Conservation (phyloP, 176 grass and related monocot species). For the Lolium rigidum region DNA sequence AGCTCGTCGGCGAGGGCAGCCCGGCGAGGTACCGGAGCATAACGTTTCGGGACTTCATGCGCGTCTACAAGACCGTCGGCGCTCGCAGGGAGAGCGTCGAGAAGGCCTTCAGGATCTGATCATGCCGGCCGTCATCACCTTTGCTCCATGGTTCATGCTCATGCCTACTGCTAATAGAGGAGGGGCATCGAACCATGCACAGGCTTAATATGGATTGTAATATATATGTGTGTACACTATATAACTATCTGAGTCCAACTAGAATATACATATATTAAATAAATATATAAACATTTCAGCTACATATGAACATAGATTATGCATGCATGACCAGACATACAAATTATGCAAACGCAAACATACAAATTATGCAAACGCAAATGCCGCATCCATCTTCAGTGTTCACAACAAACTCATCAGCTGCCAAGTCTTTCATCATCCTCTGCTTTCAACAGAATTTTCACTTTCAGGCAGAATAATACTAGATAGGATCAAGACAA, state of each 20-base stretch:
- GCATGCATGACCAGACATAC: background rate
- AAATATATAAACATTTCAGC: too few species aligned
- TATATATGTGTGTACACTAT: too few species aligned
- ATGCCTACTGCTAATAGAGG: too few species aligned
- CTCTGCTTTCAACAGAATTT: background rate
- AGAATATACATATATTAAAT: too few species aligned
- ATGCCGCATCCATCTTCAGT: too few species aligned
- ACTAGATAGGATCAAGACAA: too few species aligned
- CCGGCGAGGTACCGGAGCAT: conserved; percentile 45
- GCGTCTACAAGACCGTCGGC: conserved; percentile 48
- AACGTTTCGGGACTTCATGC: conserved; percentile 64
- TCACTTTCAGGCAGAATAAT: too few species aligned
- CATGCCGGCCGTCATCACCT: background rate
- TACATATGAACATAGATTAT: background rate
- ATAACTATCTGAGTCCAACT: too few species aligned
- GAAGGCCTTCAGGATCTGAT: conserved; percentile 58
- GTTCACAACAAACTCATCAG: too few species aligned
- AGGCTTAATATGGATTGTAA: background rate
- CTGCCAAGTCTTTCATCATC: background rate
- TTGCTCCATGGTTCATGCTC: too few species aligned
- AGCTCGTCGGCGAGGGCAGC: conserved; percentile 25
- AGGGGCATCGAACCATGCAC: background rate
- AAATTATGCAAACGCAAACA: too few species aligned
- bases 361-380: too few species aligned
- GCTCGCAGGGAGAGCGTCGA: conserved; percentile 53